A percentile compares a stretch with the other conserved stretches of the same genome.
Evolutionary conservation across 108 stramenopile genomes (phyloP).

Genomic region (Cyclotella cryptica): DNA sequence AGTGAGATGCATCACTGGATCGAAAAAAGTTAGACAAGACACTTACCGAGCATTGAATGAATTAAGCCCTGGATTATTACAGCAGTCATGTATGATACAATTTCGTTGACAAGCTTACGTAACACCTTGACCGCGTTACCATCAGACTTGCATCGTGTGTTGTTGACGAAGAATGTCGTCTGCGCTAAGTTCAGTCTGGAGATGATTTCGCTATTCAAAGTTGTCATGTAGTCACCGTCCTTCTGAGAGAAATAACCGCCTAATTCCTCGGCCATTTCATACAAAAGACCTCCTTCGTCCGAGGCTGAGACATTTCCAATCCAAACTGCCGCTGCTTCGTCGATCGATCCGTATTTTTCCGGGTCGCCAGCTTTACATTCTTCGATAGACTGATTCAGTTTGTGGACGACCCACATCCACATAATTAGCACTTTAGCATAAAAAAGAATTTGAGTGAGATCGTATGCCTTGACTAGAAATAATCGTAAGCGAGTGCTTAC

Average conservation of each 20-base stretch:
- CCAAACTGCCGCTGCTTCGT: constrained; percentile 82
- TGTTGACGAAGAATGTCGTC: constrained; percentile 60
- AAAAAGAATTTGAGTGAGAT: constrained; percentile 45
- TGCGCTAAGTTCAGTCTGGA: constrained; percentile 76
- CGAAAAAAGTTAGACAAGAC: not conserved
- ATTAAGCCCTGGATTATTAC: constrained; percentile 78
- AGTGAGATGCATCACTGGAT: not conserved
- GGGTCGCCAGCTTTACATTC: constrained; percentile 59
- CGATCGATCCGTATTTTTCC: constrained; percentile 63
- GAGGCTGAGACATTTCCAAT: constrained; percentile 66
- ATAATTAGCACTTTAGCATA: constrained; percentile 58
- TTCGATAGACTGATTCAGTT: constrained; percentile 62
- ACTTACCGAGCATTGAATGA: constrained; percentile 55
- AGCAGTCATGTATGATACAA: constrained; percentile 73
- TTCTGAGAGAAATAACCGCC: constrained; percentile 58
- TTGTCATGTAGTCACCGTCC: constrained; percentile 63
- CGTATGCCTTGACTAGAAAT: constrained; percentile 39
- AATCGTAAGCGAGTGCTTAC: not conserved
- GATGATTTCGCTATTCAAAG: constrained; percentile 75
- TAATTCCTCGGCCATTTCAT: constrained; percentile 70
- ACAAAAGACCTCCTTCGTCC: constrained; percentile 70
- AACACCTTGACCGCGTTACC: constrained; percentile 53
- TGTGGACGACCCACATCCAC: constrained; percentile 84
- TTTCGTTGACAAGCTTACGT: constrained; percentile 67
- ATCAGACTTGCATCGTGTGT: constrained; percentile 54